These are phyloP conservation scores for Camellia lanceoleosa DNA, from an alignment of 148 eudicot genomes.

Conservation along the genomic window DNA sequence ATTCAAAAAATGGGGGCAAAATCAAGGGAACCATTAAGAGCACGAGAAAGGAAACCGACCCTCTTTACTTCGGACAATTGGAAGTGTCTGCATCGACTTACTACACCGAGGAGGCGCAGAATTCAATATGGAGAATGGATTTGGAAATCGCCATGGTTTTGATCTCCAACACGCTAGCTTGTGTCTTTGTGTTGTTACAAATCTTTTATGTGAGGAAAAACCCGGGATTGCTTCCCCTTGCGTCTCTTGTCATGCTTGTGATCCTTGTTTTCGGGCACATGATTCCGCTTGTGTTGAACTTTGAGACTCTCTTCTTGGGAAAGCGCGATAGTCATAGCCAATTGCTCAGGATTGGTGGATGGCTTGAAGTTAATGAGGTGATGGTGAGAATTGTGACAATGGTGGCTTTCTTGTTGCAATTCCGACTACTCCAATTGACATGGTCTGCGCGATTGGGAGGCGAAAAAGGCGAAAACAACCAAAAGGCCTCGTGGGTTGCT, in stretches of 20 bases:
- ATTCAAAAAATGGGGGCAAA: not conserved
- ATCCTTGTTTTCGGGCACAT: constrained; percentile 24
- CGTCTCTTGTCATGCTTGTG: constrained; percentile 22
- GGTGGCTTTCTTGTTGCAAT: constrained; percentile 24
- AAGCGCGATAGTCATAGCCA: not conserved
- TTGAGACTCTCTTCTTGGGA: constrained; percentile 11
- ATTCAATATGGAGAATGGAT: not conserved
- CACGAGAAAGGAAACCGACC: constrained; percentile 3
- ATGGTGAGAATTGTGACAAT: constrained; percentile 10
- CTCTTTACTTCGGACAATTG: constrained; percentile 12
- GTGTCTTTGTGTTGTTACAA: constrained; percentile 17
- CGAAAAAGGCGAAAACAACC: not conserved
- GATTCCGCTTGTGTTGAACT: constrained; percentile 21
- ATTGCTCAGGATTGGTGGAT: not conserved
- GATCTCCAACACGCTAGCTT: constrained; percentile 15
- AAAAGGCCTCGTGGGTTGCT: constrained; percentile 5
- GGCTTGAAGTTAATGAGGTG: constrained; percentile 20
- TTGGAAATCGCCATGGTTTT: constrained; percentile 21
- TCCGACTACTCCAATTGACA: constrained; percentile 22
- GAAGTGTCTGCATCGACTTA: not conserved
- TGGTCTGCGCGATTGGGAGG: not conserved
- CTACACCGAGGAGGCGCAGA: not conserved
- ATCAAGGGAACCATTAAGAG: constrained; percentile 21
- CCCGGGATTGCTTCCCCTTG: not conserved
- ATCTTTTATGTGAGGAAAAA: constrained; percentile 7